A percentile compares a stretch with the other conserved stretches of the same genome.
Conservation (phyloP, 352 stramenopile genomes). For the Pythium dissotocum region DNA sequence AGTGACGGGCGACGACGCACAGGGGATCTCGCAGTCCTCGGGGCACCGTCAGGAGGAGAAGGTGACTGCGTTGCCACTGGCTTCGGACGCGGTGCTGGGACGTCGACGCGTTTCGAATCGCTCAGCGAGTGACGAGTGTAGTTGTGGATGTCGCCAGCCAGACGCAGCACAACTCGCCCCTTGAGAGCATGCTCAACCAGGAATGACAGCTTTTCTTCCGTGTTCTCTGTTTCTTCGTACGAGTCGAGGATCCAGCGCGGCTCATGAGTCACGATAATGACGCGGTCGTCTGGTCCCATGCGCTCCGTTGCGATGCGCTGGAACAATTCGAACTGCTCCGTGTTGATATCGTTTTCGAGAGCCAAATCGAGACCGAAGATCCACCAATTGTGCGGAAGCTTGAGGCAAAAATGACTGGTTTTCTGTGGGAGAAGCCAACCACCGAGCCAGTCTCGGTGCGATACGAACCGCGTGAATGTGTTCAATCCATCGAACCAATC, state of each 20-base stretch:
- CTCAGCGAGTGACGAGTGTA: slow-evolving; percentile 89
- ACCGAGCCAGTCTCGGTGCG: slow-evolving; percentile 90
- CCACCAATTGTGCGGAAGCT: slow-evolving; percentile 92
- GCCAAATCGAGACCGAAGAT: slow-evolving; percentile 90
- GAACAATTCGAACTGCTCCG: slow-evolving; percentile 93
- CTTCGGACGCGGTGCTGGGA: neutral
- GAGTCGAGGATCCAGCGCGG: slow-evolving; percentile 91
- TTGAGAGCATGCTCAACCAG: slow-evolving; percentile 74
- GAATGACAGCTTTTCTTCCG: slow-evolving; percentile 78
- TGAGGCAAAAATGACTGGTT: slow-evolving; percentile 91
- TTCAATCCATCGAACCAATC: slow-evolving; percentile 95
- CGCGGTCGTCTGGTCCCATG: slow-evolving; percentile 78
- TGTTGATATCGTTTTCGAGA: slow-evolving; percentile 92
- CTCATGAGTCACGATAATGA: slow-evolving; percentile 92
- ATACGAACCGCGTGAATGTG: slow-evolving; percentile 91
- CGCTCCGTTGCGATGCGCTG: slow-evolving; percentile 74
- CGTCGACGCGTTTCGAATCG: slow-evolving; percentile 20
- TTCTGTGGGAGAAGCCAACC: slow-evolving; percentile 92
- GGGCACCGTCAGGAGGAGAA: neutral
- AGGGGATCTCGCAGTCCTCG: neutral
- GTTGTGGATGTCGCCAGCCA: slow-evolving; percentile 94
- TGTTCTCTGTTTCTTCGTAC: slow-evolving; percentile 74
- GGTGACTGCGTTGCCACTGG: neutral
- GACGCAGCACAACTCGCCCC: slow-evolving; percentile 68
- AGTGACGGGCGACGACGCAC: slow-evolving; percentile 31